These are phyloP conservation scores for Globisporangium canariense DNA, from an alignment of 352 stramenopile genomes.

Conservation along the genomic window DNA sequence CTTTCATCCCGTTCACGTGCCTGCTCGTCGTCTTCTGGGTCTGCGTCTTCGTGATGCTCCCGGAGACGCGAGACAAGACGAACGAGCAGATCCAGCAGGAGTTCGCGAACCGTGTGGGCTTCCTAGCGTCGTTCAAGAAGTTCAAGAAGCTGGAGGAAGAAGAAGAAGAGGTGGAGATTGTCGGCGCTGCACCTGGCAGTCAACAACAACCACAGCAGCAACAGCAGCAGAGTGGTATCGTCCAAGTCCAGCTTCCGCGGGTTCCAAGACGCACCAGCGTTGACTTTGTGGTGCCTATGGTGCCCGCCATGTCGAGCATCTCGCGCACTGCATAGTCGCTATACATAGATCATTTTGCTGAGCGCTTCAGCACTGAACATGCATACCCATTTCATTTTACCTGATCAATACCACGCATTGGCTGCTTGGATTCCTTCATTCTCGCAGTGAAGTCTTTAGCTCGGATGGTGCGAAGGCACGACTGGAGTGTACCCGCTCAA, in stretches of 20 bases:
- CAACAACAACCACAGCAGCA: not conserved
- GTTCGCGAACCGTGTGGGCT: conserved; percentile 24
- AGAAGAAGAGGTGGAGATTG: not conserved
- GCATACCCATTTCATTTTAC: not conserved
- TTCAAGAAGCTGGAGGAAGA: conserved; percentile 23
- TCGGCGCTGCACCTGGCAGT: not conserved
- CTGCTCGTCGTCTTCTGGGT: conserved; percentile 33
- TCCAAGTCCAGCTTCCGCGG: not conserved
- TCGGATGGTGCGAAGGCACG: conserved; percentile 8
- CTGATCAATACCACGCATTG: not conserved
- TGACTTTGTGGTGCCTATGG: conserved; percentile 9
- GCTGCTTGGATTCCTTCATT: not conserved
- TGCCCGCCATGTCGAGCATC: not conserved
- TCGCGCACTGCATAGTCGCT: conserved; percentile 11
- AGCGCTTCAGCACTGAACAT: not conserved
- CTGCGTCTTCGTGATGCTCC: conserved; percentile 32
- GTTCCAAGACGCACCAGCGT: conserved; percentile 6
- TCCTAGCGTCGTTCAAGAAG: conserved; percentile 33
- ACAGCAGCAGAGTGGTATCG: not conserved
- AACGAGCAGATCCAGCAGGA: conserved; percentile 41
- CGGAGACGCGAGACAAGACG: conserved; percentile 35
- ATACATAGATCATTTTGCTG: not conserved
- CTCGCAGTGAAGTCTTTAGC: not conserved
- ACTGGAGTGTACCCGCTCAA: conserved; percentile 53
- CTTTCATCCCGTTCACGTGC: conserved; percentile 34